A percentile compares a stretch with the other conserved stretches of the same genome.
Evolutionary conservation across 306 rosid genomes (phyloP).

Genomic region (Inga laurina): DNA sequence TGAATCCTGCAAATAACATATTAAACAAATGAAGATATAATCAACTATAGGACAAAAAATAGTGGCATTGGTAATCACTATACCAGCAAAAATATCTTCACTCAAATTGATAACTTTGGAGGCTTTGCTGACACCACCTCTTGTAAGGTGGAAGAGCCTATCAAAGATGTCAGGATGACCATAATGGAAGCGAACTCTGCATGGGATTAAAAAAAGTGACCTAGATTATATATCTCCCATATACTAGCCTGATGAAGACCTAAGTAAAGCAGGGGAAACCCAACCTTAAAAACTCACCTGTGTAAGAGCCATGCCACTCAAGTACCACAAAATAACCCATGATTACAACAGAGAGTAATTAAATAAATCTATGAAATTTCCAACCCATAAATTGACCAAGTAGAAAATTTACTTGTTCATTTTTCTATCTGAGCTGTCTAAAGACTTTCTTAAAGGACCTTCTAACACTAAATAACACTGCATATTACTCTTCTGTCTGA

Average conservation of each 20-base stretch:
- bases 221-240: neutral
- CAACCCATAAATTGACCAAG: neutral
- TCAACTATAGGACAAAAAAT: neutral
- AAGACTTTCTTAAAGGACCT: neutral
- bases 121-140: conserved; percentile 98
- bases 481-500: neutral
- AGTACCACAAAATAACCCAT: neutral
- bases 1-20: conserved; percentile 65
- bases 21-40: conserved; percentile 12
- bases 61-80: conserved; percentile 12
- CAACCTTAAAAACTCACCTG: neutral
- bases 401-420: neutral
- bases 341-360: neutral
- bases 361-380: neutral
- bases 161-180: conserved; percentile 99
- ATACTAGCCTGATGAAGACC: neutral
- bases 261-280: neutral
- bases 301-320: neutral
- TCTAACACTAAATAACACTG: neutral
- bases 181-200: conserved; percentile 96
- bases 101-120: conserved; percentile 97
- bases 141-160: conserved; percentile 91
- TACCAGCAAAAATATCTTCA: conserved; percentile 99
- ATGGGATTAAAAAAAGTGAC: conserved; percentile 31
- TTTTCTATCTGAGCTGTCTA: neutral